Evolutionary conservation across 2,329 filamentous ascomycete species (phyloP).

Genomic region (Graphilbum sp.): DNA sequence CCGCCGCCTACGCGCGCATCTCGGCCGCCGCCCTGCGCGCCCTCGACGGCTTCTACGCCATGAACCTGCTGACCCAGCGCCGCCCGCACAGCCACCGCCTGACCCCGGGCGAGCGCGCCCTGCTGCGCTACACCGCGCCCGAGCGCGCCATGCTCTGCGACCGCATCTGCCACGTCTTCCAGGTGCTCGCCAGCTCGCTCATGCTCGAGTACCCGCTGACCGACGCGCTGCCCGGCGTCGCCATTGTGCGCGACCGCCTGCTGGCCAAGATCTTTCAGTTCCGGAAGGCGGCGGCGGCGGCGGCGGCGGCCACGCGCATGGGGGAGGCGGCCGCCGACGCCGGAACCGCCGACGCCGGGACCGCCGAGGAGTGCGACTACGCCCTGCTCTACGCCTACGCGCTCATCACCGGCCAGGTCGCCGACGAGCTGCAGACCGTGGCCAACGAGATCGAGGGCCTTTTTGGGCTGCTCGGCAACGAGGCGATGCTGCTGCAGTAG

Average conservation of each 20-base stretch:
- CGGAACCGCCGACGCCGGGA: constrained; percentile 15
- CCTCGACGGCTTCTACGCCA: constrained; percentile 86
- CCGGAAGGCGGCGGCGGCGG: constrained; percentile 44
- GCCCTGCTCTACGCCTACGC: constrained; percentile 86
- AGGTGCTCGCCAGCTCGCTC: constrained; percentile 79
- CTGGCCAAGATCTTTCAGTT: constrained; percentile 81
- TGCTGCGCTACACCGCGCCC: constrained; percentile 61
- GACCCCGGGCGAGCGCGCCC: constrained; percentile 63
- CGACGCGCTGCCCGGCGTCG: constrained; percentile 72
- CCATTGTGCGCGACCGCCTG: constrained; percentile 63
- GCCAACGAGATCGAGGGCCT: constrained; percentile 44
- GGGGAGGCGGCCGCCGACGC: constrained; percentile 28
- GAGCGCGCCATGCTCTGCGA: constrained; percentile 72
- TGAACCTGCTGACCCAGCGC: constrained; percentile 83
- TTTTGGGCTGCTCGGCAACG: constrained; percentile 46
- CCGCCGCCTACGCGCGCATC: constrained; percentile 54
- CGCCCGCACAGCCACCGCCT: constrained; percentile 49
- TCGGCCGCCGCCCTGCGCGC: constrained; percentile 68
- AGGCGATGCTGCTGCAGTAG: constrained; percentile 38
- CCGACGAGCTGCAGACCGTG: constrained; percentile 45
- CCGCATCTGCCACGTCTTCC: constrained; percentile 75
- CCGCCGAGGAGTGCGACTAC: constrained; percentile 58
- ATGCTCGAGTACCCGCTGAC: constrained; percentile 90
- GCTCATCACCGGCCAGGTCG: constrained; percentile 49
- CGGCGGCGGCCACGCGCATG: too few relatives aligned